Conservation (phyloP, 805 yeast species). For the Starmerella stigmatis region DNA sequence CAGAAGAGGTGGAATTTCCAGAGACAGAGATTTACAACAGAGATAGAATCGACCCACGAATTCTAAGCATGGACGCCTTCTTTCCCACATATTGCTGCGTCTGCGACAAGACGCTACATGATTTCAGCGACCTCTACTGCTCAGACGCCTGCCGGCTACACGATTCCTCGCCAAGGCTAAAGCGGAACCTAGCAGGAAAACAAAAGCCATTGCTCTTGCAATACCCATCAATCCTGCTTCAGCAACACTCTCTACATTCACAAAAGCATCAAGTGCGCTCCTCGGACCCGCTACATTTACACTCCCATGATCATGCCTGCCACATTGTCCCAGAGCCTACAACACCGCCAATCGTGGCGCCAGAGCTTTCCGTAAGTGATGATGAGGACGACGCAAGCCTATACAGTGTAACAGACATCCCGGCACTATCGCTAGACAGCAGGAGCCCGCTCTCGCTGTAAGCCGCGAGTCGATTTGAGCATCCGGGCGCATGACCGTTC, state of each 20-base stretch:
- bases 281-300: neutral
- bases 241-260: neutral
- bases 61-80: conserved; percentile 15
- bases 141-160: conserved; percentile 27
- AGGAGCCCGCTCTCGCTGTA: neutral
- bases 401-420: conserved; percentile 12
- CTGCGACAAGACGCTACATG: conserved; percentile 30
- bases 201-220: conserved; percentile 10
- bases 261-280: neutral
- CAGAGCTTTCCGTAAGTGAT: conserved; percentile 19
- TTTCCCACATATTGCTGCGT: conserved; percentile 31
- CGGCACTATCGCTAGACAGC: conserved; percentile 14
- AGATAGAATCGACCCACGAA: neutral
- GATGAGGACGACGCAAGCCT: conserved; percentile 16
- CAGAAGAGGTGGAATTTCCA: neutral
- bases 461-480: no score
- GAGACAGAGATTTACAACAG: neutral
- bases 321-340: neutral
- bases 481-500: no score
- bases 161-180: conserved; percentile 20
- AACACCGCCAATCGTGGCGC: conserved; percentile 7
- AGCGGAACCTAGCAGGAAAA: neutral
- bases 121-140: conserved; percentile 28
- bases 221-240: conserved; percentile 16
- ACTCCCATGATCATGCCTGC: conserved; percentile 1